Percentiles rank a stretch among this genome's conserved stretches.
phyloP scores from a whole-genome alignment of 2,329 filamentous ascomycete species.

The Ophiostoma populinum region DNA sequence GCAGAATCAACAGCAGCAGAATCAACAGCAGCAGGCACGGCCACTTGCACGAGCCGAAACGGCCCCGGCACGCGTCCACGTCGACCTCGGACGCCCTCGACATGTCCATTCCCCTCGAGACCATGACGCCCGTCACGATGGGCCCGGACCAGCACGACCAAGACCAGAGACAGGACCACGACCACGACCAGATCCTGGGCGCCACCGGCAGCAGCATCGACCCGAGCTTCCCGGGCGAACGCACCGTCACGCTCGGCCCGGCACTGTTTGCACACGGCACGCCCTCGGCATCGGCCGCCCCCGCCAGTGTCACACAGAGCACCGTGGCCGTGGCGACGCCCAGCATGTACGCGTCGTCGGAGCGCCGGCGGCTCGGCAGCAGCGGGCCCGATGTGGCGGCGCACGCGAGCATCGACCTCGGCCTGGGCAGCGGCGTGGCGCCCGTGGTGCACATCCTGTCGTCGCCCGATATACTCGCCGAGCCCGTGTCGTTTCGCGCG shows the following conservation, averaged over 20 bases:
- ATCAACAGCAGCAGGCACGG: neutral
- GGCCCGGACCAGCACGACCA: conserved; percentile 21
- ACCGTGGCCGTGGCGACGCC: conserved; percentile 20
- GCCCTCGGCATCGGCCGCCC: neutral
- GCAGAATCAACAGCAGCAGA: neutral
- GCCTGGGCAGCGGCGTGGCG: neutral
- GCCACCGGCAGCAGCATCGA: conserved; percentile 7
- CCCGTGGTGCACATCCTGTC: conserved; percentile 10
- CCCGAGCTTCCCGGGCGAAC: neutral
- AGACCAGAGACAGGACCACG: too few species aligned
- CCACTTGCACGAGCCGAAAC: neutral
- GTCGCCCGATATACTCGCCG: conserved; percentile 14
- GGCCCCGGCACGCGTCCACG: conserved; percentile 5
- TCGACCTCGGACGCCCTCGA: conserved; percentile 8
- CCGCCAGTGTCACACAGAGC: conserved; percentile 17
- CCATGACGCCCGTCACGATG: conserved; percentile 21
- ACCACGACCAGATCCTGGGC: conserved; percentile 12
- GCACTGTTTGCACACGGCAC: neutral
- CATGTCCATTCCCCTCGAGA: conserved; percentile 17
- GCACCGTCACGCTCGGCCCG: conserved; percentile 5
- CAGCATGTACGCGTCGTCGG: conserved; percentile 15
- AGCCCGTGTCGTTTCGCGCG: too few species aligned
- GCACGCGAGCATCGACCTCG: neutral
- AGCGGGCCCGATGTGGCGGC: too few species aligned
- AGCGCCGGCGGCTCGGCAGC: neutral